Base-by-base conservation (phyloP, 768 basidiomycete species). In the Pulveroboletus sp. region DNA sequence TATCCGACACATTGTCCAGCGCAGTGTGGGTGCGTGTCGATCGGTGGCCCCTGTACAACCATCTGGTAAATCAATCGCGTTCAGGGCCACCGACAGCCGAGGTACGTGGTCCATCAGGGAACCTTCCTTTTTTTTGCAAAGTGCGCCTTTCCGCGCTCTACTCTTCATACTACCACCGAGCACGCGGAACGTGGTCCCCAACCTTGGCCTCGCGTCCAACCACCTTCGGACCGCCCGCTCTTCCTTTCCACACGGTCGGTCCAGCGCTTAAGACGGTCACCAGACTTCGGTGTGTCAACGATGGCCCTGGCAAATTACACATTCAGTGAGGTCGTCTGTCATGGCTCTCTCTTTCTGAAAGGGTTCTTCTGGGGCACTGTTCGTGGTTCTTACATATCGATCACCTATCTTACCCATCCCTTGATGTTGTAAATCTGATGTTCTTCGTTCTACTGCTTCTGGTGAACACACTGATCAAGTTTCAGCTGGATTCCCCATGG, bases 11-110 rank as follows among this genome's bases (percentile, higher is more conserved):
- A 30, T 12, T 30, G 28, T 15, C n/a, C 17, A 18, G n/a, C 41
- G 43, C 31, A 43, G 17, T 31, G 9, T 21, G 30, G 32, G 30
- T 54, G 56, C 58, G 54, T 57, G 54, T 39, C 41, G 43, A 52
- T 32, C 39, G 47, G 53, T 21, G 21, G 21, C 21, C 21, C 21
- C 21, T 21, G 21, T 21, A 49, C 11, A 32, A 17, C 28, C 30
- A 2, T 3, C 11, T n/a, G 11, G 21, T 35, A 36, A 36, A 14
- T 30, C 11, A 5, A 21, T 33, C 32, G 14, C 32, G 5, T 31
- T 31, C 21, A 21, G 9, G 8, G 32, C 32, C 32, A 33, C 11
- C 12, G 11, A 5, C 2, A 21, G 21, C 14, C 3, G 32, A 33
- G 32, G 8, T 8, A 31, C 3, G 21, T 21, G 21, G 30, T 31